phyloP scores from a whole-genome alignment of 1,284 basidiomycete genomes.

The Austroboletus niveus region DNA sequence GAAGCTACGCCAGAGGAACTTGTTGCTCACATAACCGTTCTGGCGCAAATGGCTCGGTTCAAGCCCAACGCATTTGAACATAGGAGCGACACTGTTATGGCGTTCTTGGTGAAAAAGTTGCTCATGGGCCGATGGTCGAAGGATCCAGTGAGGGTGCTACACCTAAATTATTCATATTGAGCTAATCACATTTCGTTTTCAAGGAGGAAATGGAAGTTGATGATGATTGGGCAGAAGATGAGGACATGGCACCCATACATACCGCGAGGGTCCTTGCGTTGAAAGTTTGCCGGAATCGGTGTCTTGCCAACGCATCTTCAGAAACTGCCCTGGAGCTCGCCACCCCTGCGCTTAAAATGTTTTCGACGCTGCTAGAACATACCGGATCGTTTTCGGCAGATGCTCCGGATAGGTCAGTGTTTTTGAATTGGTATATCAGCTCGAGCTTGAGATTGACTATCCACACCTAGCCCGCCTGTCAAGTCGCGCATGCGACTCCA shows the following conservation, averaged over 20 bases:
- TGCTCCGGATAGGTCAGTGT: slow-evolving; percentile 62
- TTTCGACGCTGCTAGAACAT: slow-evolving; percentile 64
- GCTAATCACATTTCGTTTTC: slow-evolving; percentile 6
- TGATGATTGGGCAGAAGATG: slow-evolving; percentile 77
- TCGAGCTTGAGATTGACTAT: slow-evolving; percentile 8
- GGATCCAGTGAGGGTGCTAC: slow-evolving; percentile 43
- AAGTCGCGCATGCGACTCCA: slow-evolving; percentile 76
- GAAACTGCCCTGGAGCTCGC: slow-evolving; percentile 66
- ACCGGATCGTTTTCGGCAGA: slow-evolving; percentile 64
- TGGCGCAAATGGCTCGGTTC: slow-evolving; percentile 74
- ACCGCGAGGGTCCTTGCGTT: slow-evolving; percentile 73
- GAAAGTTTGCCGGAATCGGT: slow-evolving; percentile 79
- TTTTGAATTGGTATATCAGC: background rate
- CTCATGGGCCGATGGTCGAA: slow-evolving; percentile 55
- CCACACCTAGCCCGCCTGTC: slow-evolving; percentile 47
- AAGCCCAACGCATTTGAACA: slow-evolving; percentile 75
- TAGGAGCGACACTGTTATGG: slow-evolving; percentile 70
- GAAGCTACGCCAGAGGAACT: slow-evolving; percentile 53
- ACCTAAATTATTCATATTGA: background rate
- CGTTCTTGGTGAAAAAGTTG: slow-evolving; percentile 71
- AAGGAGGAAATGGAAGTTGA: slow-evolving; percentile 52
- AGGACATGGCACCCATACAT: slow-evolving; percentile 52
- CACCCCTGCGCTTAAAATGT: slow-evolving; percentile 72
- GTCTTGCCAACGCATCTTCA: slow-evolving; percentile 62
- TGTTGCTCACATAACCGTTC: slow-evolving; percentile 66